Base-by-base conservation (phyloP, 2,329 filamentous ascomycete species). In the Fusarium sacchari region DNA sequence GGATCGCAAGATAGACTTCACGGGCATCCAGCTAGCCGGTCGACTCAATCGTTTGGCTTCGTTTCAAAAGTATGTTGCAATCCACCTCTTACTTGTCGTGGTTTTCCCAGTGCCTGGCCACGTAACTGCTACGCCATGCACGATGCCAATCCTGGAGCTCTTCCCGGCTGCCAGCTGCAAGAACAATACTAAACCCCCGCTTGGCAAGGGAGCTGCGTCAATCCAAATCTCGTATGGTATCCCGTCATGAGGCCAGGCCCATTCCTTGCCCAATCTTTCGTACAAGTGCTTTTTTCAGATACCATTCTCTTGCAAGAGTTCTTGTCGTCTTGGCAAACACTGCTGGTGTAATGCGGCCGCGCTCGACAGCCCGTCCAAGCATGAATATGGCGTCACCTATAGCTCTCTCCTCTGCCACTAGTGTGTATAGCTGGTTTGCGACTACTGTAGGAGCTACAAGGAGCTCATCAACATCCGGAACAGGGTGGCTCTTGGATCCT, bases 371-470 rank as follows among this genome's bases (percentile, higher is more conserved):
- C 63, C 92, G 86, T 3, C 93, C 92, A 20, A 97, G 85, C 71
- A 95, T 91, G 79, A 96, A 97, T 71, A 98, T 90, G 6, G 94
- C 93, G 80, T 98, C 96, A 37, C 92, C 93, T 53, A 97, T 88
- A 6, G 93, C 95, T 74, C 92, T 88, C 83, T 98, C 96, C 80
- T 99, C 96, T 3, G 95, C 94, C 34, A 95, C 94, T 5, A 97
- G 86, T 53, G 92, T 91, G 82, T 98, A 99, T 28, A 99, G 85
- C 85, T 99, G 96, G 74, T 96, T 95, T 1, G 93, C 94, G 9
- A 98, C 96, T 4, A 98, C 92, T 0, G 94, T 98, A 2, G 96
- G 95, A 7, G 95, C 94, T n/a, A 98, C 94, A 6, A 99, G 86
- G 39, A 98, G 88, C 68, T 97, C 95, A 80, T 99, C 96, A 55